phyloP scores from a whole-genome alignment of 2,329 filamentous ascomycete genomes.

The Albifimbria verrucaria region DNA sequence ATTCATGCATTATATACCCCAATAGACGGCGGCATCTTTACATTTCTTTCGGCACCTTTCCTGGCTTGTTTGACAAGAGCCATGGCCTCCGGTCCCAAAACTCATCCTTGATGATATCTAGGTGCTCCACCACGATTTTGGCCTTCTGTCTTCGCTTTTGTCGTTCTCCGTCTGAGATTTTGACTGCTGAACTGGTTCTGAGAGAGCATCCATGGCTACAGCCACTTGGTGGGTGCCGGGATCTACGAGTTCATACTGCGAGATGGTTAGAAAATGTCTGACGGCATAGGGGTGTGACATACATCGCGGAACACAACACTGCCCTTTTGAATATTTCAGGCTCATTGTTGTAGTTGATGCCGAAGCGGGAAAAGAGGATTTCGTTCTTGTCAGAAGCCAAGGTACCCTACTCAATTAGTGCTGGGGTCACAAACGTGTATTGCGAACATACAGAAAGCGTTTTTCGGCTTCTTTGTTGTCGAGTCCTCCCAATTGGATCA shows the following conservation, averaged over 20 bases:
- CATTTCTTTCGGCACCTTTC: constrained; percentile 62
- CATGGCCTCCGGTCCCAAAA: constrained; percentile 90
- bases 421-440: not conserved
- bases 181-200: constrained; percentile 58
- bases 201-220: constrained; percentile 43
- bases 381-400: constrained; percentile 90
- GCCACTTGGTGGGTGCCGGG: constrained; percentile 45
- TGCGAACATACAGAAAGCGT: constrained; percentile 62
- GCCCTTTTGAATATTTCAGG: constrained; percentile 90
- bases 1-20: constrained; percentile 26
- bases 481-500: constrained; percentile 76
- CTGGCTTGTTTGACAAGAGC: constrained; percentile 72
- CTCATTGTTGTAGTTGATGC: constrained; percentile 98
- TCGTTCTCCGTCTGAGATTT: constrained; percentile 83
- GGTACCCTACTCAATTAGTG: constrained; percentile 60
- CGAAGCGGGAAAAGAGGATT: constrained; percentile 83
- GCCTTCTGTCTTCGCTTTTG: constrained; percentile 79
- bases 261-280: constrained; percentile 17
- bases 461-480: constrained; percentile 76
- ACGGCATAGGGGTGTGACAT: constrained; percentile 22
- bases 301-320: constrained; percentile 85
- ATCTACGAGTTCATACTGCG: constrained; percentile 68
- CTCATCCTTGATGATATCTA: constrained; percentile 92
- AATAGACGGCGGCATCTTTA: constrained; percentile 25
- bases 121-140: constrained; percentile 74